A percentile compares a stretch with the other conserved stretches of the same genome.
Conservation (phyloP, 768 basidiomycete species). For the Royoungia palumana region DNA sequence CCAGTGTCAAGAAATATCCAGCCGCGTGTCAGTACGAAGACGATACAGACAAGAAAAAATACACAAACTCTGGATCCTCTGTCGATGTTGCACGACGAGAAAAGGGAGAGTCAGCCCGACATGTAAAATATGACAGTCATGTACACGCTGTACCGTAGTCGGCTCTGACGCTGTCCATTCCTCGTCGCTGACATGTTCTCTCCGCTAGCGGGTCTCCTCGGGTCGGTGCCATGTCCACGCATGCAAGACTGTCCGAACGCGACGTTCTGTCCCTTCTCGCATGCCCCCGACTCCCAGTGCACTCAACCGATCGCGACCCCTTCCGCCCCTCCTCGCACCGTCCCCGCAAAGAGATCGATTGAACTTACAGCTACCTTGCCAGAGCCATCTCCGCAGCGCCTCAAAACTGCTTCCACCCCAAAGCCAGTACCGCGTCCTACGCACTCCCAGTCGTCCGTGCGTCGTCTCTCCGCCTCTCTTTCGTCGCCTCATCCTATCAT, state of each 20-base stretch:
- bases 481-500: background rate
- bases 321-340: constrained; percentile 2
- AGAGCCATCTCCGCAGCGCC: constrained; percentile 65
- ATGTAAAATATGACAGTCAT: too few relatives aligned
- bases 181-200: too few relatives aligned
- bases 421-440: constrained; percentile 44
- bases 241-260: constrained; percentile 41
- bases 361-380: constrained; percentile 18
- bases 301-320: constrained; percentile 13
- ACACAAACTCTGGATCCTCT: too few relatives aligned
- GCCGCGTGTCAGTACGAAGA: too few relatives aligned
- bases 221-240: constrained; percentile 58
- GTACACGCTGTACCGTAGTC: too few relatives aligned
- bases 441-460: constrained; percentile 33
- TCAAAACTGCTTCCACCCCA: constrained; percentile 46
- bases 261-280: constrained; percentile 65
- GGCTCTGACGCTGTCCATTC: too few relatives aligned
- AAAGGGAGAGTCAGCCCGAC: too few relatives aligned
- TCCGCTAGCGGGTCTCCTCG: constrained; percentile 50
- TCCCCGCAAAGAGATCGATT: constrained; percentile 52
- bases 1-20: too few relatives aligned
- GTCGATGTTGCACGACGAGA: too few relatives aligned
- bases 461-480: background rate
- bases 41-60: too few relatives aligned
- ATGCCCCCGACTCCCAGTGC: constrained; percentile 38